Evolutionary conservation across 208 protist species (phyloP).

Genomic region (Herpetomonas tarakana): DNA sequence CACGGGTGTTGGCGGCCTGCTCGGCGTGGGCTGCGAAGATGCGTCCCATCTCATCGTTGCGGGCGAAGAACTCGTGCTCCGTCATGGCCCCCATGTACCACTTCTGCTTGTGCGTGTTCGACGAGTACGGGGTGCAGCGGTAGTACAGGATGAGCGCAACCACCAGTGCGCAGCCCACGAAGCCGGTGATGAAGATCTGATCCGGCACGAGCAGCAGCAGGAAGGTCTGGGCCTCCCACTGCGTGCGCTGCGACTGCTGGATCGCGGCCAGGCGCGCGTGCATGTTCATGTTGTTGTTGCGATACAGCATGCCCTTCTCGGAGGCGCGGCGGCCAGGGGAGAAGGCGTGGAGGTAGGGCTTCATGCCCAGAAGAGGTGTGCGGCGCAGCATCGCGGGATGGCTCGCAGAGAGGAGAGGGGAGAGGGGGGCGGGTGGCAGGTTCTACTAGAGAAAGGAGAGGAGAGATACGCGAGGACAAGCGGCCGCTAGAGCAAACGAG

Average conservation of each 20-base stretch:
- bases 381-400: slow-evolving; percentile 52
- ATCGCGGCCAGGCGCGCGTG: slow-evolving; percentile 71
- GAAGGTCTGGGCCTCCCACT: slow-evolving; percentile 45
- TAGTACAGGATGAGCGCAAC: background rate
- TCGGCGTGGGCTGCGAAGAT: slow-evolving; percentile 72
- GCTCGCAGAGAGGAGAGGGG: background rate
- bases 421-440: background rate
- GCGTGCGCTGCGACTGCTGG: slow-evolving; percentile 55
- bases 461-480: no score
- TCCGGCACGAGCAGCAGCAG: slow-evolving; percentile 66
- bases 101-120: slow-evolving; percentile 46
- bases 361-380: slow-evolving; percentile 37
- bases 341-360: slow-evolving; percentile 83
- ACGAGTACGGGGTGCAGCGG: background rate
- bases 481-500: no score
- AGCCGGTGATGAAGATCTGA: slow-evolving; percentile 45
- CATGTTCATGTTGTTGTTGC: slow-evolving; percentile 85
- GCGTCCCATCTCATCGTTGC: slow-evolving; percentile 69
- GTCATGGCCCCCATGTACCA: slow-evolving; percentile 58
- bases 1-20: slow-evolving; percentile 58
- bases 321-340: slow-evolving; percentile 70
- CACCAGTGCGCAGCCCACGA: slow-evolving; percentile 10
- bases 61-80: slow-evolving; percentile 73
- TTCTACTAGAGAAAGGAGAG: slow-evolving; percentile 7
- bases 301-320: slow-evolving; percentile 87